Evolutionary conservation across 257 asterid species (phyloP).

Genomic region (Nyctanthes arbortristis): DNA sequence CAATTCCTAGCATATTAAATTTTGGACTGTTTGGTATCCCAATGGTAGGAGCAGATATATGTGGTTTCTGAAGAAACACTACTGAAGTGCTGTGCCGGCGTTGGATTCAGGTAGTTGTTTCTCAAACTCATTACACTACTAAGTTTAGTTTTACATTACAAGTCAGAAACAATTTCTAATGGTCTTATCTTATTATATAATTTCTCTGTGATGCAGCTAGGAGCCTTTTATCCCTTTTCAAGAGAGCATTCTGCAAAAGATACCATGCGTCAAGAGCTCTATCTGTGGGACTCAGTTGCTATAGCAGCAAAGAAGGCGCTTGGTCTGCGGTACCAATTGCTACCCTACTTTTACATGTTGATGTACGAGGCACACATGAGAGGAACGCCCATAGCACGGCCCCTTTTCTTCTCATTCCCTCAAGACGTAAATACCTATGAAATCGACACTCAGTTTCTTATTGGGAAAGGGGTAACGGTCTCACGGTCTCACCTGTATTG

Average conservation of each 20-base stretch:
- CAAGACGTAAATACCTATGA: constrained; percentile 39
- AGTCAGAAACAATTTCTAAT: not conserved
- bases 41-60: constrained; percentile 62
- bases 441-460: constrained; percentile 45
- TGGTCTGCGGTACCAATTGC: constrained; percentile 42
- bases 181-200: not conserved
- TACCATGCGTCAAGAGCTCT: constrained; percentile 47
- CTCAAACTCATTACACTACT: too few relatives aligned
- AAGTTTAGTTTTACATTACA: not conserved
- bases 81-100: constrained; percentile 59
- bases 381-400: constrained; percentile 49
- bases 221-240: constrained; percentile 63
- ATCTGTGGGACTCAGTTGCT: constrained; percentile 52
- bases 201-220: constrained; percentile 37
- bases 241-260: constrained; percentile 41
- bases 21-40: constrained; percentile 59
- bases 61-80: constrained; percentile 44
- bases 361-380: constrained; percentile 47
- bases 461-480: constrained; percentile 49
- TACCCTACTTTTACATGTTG: constrained; percentile 46
- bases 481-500: constrained; percentile 50
- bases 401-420: constrained; percentile 59
- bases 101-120: constrained; percentile 44
- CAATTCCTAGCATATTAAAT: constrained; percentile 45
- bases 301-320: constrained; percentile 48